A percentile compares a stretch with the other conserved stretches of the same genome.
phyloP scores from a whole-genome alignment of 106 monocot genomes.

The Dioscorea alata region DNA sequence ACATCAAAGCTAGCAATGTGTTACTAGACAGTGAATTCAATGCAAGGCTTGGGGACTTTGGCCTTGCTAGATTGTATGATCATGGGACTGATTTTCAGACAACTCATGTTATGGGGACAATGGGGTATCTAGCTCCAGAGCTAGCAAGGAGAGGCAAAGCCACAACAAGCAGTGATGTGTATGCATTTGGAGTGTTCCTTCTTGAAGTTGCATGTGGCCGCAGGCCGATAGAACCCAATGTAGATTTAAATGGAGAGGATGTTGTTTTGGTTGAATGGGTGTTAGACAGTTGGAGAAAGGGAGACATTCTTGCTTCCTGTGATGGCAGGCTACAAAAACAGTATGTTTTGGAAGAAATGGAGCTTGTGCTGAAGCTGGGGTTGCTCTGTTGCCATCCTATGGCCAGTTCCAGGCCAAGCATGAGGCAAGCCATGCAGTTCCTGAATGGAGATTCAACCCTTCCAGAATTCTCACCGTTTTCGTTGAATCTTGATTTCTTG shows the following conservation, averaged over 20 bases:
- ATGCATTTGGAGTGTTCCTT: constrained; percentile 14
- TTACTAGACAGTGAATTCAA: constrained; percentile 20
- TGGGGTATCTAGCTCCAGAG: constrained; percentile 19
- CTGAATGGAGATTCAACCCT: neutral
- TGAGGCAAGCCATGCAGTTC: constrained; percentile 10
- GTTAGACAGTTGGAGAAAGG: constrained; percentile 7
- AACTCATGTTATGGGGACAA: constrained; percentile 13
- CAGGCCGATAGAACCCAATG: constrained; percentile 6
- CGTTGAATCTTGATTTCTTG: neutral
- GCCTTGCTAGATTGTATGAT: constrained; percentile 14
- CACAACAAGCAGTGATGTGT: constrained; percentile 13
- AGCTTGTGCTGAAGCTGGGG: constrained; percentile 2
- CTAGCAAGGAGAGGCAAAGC: constrained; percentile 14
- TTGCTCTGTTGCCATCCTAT: constrained; percentile 2
- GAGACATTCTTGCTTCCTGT: neutral
- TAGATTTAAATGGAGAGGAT: neutral
- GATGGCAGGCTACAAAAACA: constrained; percentile 1
- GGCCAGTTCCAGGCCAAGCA: constrained; percentile 10
- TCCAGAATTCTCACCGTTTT: neutral
- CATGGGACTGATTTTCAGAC: constrained; percentile 5
- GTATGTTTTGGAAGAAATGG: constrained; percentile 7
- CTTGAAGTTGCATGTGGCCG: constrained; percentile 19
- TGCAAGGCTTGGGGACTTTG: constrained; percentile 24
- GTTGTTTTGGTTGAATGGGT: constrained; percentile 5
- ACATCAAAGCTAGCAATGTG: constrained; percentile 15